Conservation (phyloP, 2,329 filamentous ascomycete genomes). For the Stagonosporopsis tanaceti region DNA sequence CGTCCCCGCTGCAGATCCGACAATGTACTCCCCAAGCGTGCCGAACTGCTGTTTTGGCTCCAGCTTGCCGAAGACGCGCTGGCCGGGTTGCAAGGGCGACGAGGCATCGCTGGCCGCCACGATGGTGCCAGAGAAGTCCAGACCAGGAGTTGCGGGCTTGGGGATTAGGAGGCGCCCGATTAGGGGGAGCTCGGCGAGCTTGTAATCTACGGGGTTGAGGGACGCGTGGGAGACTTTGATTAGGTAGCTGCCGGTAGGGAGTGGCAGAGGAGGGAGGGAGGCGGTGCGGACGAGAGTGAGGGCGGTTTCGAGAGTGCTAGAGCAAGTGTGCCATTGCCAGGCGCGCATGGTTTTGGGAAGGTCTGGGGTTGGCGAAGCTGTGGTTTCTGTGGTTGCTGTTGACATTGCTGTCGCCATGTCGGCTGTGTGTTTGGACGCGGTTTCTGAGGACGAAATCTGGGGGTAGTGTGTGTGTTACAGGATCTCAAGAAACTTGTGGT, state of each 20-base stretch:
- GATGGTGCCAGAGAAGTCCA: slow-evolving; percentile 31
- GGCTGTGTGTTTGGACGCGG: neutral
- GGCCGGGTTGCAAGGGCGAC: slow-evolving; percentile 20
- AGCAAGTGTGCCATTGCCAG: slow-evolving; percentile 32
- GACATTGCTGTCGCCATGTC: neutral
- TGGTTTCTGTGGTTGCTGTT: neutral
- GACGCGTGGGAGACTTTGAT: slow-evolving; percentile 29
- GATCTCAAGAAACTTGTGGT: too few species aligned
- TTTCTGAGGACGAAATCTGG: neutral
- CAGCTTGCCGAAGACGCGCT: slow-evolving; percentile 34
- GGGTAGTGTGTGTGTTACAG: too few species aligned
- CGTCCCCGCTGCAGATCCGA: slow-evolving; percentile 28
- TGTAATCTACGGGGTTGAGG: slow-evolving; percentile 38
- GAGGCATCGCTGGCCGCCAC: slow-evolving; percentile 11
- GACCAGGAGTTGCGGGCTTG: slow-evolving; percentile 33
- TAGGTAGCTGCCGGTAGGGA: slow-evolving; percentile 22
- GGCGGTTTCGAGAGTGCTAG: slow-evolving; percentile 23
- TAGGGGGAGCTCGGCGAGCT: slow-evolving; percentile 29
- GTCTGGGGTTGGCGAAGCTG: neutral
- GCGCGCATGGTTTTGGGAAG: slow-evolving; percentile 33
- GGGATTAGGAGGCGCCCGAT: slow-evolving; percentile 29
- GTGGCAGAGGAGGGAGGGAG: slow-evolving; percentile 13
- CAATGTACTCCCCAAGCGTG: slow-evolving; percentile 30
- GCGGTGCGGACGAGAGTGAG: slow-evolving; percentile 21
- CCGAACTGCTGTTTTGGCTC: slow-evolving; percentile 35